A percentile compares a stretch with the other conserved stretches of the same genome.
These are phyloP conservation scores for Ustilago sp. DNA, from an alignment of 1,284 basidiomycete genomes.

Conservation along the genomic window DNA sequence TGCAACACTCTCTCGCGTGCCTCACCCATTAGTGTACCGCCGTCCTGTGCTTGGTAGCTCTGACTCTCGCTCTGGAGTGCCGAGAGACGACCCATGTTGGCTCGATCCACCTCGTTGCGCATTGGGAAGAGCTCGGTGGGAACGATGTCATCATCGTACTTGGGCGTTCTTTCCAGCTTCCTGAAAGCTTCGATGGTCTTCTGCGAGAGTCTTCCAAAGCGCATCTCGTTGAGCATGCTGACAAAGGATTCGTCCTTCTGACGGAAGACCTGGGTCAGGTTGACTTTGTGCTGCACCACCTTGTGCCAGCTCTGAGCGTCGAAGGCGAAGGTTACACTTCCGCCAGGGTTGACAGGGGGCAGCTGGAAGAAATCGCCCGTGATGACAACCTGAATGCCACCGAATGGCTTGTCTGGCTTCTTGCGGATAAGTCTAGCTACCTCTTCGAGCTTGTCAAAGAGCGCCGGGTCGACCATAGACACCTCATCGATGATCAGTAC, in stretches of 20 bases:
- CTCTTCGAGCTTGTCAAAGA: constrained; percentile 87
- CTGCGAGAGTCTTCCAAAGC: constrained; percentile 49
- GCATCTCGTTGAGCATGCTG: constrained; percentile 64
- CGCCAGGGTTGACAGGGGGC: constrained; percentile 81
- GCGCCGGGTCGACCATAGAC: constrained; percentile 94
- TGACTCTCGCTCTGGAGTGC: constrained; percentile 45
- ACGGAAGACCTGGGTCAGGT: constrained; percentile 88
- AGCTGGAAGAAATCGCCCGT: constrained; percentile 98
- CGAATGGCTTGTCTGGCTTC: constrained; percentile 76
- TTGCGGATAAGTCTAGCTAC: constrained; percentile 78
- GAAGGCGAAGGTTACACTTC: constrained; percentile 73
- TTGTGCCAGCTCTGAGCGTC: constrained; percentile 86
- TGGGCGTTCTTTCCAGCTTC: constrained; percentile 48
- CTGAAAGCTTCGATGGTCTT: constrained; percentile 58
- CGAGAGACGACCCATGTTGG: constrained; percentile 78
- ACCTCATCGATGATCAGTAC: constrained; percentile 93
- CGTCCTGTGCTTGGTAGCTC: constrained; percentile 57
- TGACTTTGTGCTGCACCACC: constrained; percentile 81
- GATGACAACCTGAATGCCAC: constrained; percentile 93
- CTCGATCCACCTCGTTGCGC: constrained; percentile 82
- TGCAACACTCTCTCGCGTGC: constrained; percentile 50
- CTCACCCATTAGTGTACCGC: constrained; percentile 47
- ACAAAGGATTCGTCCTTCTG: constrained; percentile 73
- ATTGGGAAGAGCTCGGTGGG: constrained; percentile 76
- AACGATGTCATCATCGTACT: constrained; percentile 52